These are phyloP conservation scores for Paracorniculantispora psalliotae DNA, from an alignment of 2,329 filamentous ascomycete species.

Conservation along the genomic window DNA sequence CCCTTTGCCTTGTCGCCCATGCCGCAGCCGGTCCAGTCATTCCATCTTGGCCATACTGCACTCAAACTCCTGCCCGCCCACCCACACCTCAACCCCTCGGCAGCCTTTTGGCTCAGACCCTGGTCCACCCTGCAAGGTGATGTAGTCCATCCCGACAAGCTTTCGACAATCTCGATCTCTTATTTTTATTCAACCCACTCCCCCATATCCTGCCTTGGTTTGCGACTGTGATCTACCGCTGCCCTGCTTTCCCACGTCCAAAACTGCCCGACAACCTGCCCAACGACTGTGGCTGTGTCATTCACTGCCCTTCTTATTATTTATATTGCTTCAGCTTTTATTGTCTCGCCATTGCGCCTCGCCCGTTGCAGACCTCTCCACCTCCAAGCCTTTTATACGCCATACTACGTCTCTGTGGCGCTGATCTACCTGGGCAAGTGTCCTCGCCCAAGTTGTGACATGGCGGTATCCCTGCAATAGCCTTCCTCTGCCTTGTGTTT, in stretches of 20 bases:
- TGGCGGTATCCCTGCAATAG: not conserved
- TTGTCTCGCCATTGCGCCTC: not conserved
- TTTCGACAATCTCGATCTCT: constrained; percentile 7
- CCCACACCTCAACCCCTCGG: not conserved
- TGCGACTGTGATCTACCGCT: not conserved
- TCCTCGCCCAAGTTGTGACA: not conserved
- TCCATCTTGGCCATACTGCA: not conserved
- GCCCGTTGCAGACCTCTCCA: not conserved
- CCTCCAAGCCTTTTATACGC: not conserved
- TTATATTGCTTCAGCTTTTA: not conserved
- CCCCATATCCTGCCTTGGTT: not conserved
- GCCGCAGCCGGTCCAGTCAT: not conserved
- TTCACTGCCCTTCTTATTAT: not conserved
- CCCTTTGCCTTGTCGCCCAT: not conserved
- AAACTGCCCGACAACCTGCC: not conserved
- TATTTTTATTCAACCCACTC: not conserved
- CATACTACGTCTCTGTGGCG: not conserved
- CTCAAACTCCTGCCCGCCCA: not conserved
- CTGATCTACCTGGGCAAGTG: not conserved
- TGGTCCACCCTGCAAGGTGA: not conserved
- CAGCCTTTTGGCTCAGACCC: not conserved
- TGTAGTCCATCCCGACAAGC: constrained; percentile 2
- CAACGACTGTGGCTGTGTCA: not conserved
- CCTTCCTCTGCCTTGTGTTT: not conserved
- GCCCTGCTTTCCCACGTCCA: not conserved